Conservation (phyloP, 202 grass and related monocot species). For the Carex arenaria region DNA sequence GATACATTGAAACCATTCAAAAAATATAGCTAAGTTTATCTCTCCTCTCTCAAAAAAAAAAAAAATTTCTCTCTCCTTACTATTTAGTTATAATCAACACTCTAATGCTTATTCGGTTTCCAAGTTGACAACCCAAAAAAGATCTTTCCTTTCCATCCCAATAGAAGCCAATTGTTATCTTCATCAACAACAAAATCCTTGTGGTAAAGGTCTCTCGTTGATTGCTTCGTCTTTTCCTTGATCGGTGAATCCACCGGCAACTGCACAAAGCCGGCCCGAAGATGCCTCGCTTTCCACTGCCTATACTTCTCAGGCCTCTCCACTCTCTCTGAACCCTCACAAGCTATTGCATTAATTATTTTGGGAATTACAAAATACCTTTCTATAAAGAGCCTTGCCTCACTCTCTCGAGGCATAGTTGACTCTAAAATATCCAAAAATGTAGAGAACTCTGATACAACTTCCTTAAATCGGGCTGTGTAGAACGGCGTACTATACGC, state of each 20-base stretch:
- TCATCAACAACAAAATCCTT: not conserved
- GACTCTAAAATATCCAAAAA: not conserved
- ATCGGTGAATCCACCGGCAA: not conserved
- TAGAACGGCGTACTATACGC: not conserved
- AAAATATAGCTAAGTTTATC: no score
- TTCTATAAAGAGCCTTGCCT: not conserved
- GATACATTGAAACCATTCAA: not conserved
- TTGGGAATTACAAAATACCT: not conserved
- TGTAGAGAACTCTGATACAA: not conserved
- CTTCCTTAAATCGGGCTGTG: not conserved
- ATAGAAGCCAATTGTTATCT: conserved; percentile 2
- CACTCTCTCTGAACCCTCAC: conserved; percentile 9
- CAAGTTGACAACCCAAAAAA: not conserved
- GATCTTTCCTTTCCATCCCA: conserved; percentile 3
- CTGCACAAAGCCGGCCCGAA: not conserved
- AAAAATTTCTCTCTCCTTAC: no score
- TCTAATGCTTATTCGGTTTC: not conserved
- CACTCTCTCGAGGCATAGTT: not conserved
- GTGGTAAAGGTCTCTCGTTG: not conserved
- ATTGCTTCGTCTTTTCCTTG: not conserved
- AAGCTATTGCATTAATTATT: conserved; percentile 1
- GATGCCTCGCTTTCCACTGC: not conserved
- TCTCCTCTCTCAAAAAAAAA: no score
- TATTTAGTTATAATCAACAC: not conserved
- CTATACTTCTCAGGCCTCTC: not conserved